A percentile compares a stretch with the other conserved stretches of the same genome.
Evolutionary conservation across 352 stramenopile genomes (phyloP).

Genomic region (Elongisporangium undulatum): DNA sequence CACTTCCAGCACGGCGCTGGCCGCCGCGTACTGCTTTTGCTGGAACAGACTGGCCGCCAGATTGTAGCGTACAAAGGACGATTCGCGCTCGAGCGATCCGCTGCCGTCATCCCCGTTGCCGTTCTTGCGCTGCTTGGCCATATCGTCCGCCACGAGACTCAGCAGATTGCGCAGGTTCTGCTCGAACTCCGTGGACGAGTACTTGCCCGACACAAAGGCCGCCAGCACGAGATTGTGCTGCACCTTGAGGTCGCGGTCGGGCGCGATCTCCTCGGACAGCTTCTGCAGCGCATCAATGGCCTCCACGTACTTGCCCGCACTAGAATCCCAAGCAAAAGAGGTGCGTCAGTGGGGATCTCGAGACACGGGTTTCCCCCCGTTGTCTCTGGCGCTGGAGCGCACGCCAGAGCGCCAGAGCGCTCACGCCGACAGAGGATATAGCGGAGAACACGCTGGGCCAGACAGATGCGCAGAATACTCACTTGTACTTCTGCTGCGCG

Average conservation of each 20-base stretch:
- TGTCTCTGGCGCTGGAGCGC: background rate
- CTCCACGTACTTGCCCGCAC: conserved; percentile 81
- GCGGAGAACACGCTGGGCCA: background rate
- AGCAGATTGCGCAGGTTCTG: conserved; percentile 59
- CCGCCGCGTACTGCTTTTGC: conserved; percentile 88
- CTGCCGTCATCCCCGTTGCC: conserved; percentile 12
- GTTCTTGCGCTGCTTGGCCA: conserved; percentile 41
- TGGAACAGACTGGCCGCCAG: conserved; percentile 83
- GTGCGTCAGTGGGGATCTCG: background rate
- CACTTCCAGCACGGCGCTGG: conserved; percentile 76
- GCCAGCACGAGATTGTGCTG: conserved; percentile 82
- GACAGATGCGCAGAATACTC: conserved; percentile 9
- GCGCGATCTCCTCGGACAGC: conserved; percentile 75
- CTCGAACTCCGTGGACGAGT: conserved; percentile 69
- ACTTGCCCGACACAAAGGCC: conserved; percentile 57
- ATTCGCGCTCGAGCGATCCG: conserved; percentile 79
- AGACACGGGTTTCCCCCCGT: background rate
- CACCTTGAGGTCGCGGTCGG: conserved; percentile 74
- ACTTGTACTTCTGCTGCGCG: conserved; percentile 88
- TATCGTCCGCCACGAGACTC: conserved; percentile 25
- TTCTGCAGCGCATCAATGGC: conserved; percentile 82
- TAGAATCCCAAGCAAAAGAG: conserved; percentile 8
- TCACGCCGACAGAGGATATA: background rate
- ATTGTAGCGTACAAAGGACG: conserved; percentile 90
- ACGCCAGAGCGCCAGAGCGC: background rate